Percentiles rank a stretch among this genome's conserved stretches.
Evolutionary conservation across 176 grass and related monocot genomes (phyloP).

Genomic region (Dendrocalamus sinicus): DNA sequence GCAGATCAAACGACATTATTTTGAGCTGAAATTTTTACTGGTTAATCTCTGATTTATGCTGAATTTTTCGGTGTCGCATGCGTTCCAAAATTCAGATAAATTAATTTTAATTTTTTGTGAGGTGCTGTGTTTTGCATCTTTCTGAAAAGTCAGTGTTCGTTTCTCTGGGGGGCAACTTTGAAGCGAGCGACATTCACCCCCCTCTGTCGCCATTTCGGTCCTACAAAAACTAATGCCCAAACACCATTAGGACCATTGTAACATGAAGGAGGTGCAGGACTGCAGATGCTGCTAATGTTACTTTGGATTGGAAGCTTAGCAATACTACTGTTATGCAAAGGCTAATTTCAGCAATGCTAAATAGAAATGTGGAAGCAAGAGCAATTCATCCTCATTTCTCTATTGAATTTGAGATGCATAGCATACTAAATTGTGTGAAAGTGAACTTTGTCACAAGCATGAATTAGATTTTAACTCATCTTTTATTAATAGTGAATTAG

Average conservation of each 20-base stretch:
- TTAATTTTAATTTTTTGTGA: too few species aligned
- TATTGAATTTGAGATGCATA: not conserved
- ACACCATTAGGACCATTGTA: not conserved
- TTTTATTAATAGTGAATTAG: not conserved
- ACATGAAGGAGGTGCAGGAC: not conserved
- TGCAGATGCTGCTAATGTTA: not conserved
- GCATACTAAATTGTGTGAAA: slow-evolving; percentile 6
- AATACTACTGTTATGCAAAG: not conserved
- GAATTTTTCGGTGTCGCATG: too few species aligned
- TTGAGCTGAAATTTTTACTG: too few species aligned
- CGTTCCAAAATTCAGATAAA: too few species aligned
- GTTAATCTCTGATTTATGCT: too few species aligned
- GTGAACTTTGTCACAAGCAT: not conserved
- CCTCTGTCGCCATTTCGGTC: too few species aligned
- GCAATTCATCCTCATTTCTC: not conserved
- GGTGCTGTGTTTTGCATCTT: too few species aligned
- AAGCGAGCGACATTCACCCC: too few species aligned
- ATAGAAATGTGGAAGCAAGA: not conserved
- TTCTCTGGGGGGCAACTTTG: too few species aligned
- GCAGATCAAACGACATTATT: too few species aligned
- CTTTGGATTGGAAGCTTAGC: not conserved
- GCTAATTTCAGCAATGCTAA: not conserved
- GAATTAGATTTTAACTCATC: not conserved
- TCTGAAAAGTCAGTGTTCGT: too few species aligned
- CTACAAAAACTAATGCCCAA: not conserved